These are phyloP conservation scores for Anthracocystis walkeri DNA, from an alignment of 1,284 basidiomycete genomes.

Conservation along the genomic window DNA sequence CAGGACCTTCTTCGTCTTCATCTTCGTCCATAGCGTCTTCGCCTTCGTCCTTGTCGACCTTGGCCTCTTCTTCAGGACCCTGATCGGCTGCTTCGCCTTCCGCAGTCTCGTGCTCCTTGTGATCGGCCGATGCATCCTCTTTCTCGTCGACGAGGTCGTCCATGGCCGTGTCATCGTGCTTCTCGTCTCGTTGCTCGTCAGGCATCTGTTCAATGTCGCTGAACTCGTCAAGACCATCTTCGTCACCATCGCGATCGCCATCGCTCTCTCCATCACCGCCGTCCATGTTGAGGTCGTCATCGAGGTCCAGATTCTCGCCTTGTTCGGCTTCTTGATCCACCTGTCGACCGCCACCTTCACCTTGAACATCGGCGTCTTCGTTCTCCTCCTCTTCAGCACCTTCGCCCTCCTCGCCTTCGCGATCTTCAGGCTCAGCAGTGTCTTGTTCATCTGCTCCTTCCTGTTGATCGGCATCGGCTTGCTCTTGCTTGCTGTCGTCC, in stretches of 20 bases:
- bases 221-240: slow-evolving; percentile 74
- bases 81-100: slow-evolving; percentile 38
- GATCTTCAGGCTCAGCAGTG: slow-evolving; percentile 46
- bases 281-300: slow-evolving; percentile 64
- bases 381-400: slow-evolving; percentile 64
- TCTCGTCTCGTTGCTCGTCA: slow-evolving; percentile 28
- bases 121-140: slow-evolving; percentile 34
- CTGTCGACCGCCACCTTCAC: slow-evolving; percentile 70
- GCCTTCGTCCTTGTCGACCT: slow-evolving; percentile 49
- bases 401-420: slow-evolving; percentile 55
- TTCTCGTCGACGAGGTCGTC: slow-evolving; percentile 39
- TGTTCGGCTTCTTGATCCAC: slow-evolving; percentile 65
- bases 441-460: slow-evolving; percentile 41
- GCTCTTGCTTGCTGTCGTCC: slow-evolving; percentile 27
- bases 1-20: slow-evolving; percentile 32
- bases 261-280: slow-evolving; percentile 40
- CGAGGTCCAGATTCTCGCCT: slow-evolving; percentile 67
- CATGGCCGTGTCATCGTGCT: slow-evolving; percentile 35
- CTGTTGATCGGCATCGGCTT: slow-evolving; percentile 22
- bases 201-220: slow-evolving; percentile 78
- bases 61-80: slow-evolving; percentile 36
- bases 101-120: slow-evolving; percentile 49
- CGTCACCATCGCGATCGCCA: slow-evolving; percentile 70
- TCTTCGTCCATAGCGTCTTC: slow-evolving; percentile 52
- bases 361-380: slow-evolving; percentile 68